These are phyloP conservation scores for Aethionema arabicum DNA, from an alignment of 345 rosid genomes.

Conservation along the genomic window DNA sequence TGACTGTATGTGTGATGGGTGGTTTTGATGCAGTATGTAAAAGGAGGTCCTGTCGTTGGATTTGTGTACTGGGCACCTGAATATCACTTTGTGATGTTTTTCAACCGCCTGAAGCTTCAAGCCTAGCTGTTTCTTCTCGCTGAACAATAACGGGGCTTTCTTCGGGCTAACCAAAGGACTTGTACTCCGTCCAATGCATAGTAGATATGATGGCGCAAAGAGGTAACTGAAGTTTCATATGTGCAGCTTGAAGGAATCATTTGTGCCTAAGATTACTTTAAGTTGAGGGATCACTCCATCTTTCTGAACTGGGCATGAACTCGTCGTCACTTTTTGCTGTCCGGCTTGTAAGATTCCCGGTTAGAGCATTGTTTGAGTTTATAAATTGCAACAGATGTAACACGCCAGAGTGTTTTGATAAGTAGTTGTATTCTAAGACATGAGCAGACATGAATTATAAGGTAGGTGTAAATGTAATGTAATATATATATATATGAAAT, in stretches of 20 bases:
- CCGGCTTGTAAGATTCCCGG: slow-evolving; percentile 11
- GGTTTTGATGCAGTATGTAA: slow-evolving; percentile 57
- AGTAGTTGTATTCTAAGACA: slow-evolving; percentile 16
- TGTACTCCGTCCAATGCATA: not conserved
- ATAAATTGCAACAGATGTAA: slow-evolving; percentile 1
- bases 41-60: slow-evolving; percentile 96
- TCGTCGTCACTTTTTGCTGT: not conserved
- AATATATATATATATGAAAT: slow-evolving; percentile 19
- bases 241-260: slow-evolving; percentile 12
- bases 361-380: too few relatives aligned
- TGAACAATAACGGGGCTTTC: slow-evolving; percentile 36
- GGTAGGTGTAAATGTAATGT: slow-evolving; percentile 22
- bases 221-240: not conserved
- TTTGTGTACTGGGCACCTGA: slow-evolving; percentile 96
- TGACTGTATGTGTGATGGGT: slow-evolving; percentile 5
- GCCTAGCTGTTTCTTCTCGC: slow-evolving; percentile 38
- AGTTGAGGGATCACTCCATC: slow-evolving; percentile 4
- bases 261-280: slow-evolving; percentile 20
- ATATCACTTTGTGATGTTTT: slow-evolving; percentile 90
- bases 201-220: not conserved
- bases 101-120: slow-evolving; percentile 79
- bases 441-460: slow-evolving; percentile 18
- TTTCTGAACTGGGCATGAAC: slow-evolving; percentile 16
- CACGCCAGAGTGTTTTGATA: slow-evolving; percentile 20
- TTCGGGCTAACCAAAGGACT: slow-evolving; percentile 12